Conservation (phyloP, 257 asterid genomes). For the Solanum chiquidenum region DNA sequence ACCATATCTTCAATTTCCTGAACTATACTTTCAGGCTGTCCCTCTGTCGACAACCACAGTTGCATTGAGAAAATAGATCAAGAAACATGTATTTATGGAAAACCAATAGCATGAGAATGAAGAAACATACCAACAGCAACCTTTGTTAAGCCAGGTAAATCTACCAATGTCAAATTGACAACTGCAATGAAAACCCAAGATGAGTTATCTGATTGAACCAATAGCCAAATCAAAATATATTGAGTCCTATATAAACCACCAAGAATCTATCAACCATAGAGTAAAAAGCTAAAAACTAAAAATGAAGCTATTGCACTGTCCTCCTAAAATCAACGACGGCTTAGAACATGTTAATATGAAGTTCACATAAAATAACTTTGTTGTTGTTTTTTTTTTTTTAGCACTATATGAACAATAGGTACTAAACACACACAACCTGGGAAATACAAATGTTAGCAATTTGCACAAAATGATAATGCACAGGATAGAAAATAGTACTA, state of each 20-base stretch:
- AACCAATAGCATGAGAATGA: background rate
- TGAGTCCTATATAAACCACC: background rate
- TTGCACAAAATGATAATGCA: background rate
- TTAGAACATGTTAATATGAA: background rate
- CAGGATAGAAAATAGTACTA: background rate
- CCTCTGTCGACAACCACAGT: slow-evolving; percentile 15
- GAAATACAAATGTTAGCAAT: background rate
- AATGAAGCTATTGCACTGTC: background rate
- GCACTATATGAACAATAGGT: background rate
- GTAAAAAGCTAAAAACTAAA: background rate
- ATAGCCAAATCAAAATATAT: background rate
- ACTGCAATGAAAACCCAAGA: slow-evolving; percentile 20
- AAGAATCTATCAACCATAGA: background rate
- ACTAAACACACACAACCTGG: background rate
- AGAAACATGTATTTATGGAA: background rate
- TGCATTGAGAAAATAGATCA: background rate
- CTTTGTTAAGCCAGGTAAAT: slow-evolving; percentile 40
- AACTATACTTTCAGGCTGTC: slow-evolving; percentile 31
- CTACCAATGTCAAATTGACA: slow-evolving; percentile 34
- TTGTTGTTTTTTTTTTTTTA: too few species aligned
- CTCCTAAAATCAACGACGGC: background rate
- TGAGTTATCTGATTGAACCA: background rate
- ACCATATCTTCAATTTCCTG: slow-evolving; percentile 37
- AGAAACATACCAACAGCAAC: slow-evolving; percentile 36
- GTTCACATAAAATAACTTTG: background rate